phyloP scores from a whole-genome alignment of 495 filamentous ascomycete genomes.

The Aspergillus panamensis region DNA sequence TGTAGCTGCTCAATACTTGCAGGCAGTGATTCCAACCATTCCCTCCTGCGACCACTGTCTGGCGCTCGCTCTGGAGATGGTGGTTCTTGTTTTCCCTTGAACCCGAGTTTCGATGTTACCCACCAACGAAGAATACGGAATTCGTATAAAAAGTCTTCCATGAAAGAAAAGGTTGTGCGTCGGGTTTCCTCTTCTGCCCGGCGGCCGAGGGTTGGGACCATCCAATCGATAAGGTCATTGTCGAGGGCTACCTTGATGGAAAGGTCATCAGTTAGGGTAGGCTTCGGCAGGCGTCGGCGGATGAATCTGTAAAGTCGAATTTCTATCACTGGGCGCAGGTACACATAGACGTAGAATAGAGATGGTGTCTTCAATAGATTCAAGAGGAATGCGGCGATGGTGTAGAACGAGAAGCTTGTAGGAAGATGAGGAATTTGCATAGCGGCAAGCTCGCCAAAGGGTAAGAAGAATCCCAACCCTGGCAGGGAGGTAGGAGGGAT shows the following conservation, averaged over 20 bases:
- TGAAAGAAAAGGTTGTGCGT: conserved; percentile 38
- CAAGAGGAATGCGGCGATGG: conserved; percentile 26
- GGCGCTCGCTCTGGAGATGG: conserved; percentile 17
- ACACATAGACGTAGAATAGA: conserved; percentile 34
- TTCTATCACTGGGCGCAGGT: conserved; percentile 41
- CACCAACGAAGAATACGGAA: conserved; percentile 30
- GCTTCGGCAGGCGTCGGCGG: conserved; percentile 44
- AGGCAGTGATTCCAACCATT: conserved; percentile 28
- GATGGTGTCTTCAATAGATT: conserved; percentile 35
- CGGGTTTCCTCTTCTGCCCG: conserved; percentile 39
- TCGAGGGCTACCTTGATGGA: conserved; percentile 46
- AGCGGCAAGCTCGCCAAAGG: conserved; percentile 35
- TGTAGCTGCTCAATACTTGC: conserved; percentile 32
- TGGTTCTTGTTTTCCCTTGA: conserved; percentile 17
- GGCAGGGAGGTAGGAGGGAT: conserved; percentile 36
- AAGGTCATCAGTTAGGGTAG: conserved; percentile 40
- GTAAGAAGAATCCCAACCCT: conserved; percentile 30
- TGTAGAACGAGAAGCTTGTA: conserved; percentile 28
- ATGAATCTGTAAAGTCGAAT: conserved; percentile 44
- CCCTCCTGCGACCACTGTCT: conserved; percentile 19
- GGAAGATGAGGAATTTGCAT: conserved; percentile 35
- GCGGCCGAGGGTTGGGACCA: conserved; percentile 43
- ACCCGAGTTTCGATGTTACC: conserved; percentile 34
- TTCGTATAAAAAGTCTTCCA: conserved; percentile 41
- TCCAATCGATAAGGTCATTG: conserved; percentile 49